Evolutionary conservation across 2,329 filamentous ascomycete species (phyloP), one percentile per base, ranked within the genome.

Genomic region (Gliomastix tumulicola): DNA sequence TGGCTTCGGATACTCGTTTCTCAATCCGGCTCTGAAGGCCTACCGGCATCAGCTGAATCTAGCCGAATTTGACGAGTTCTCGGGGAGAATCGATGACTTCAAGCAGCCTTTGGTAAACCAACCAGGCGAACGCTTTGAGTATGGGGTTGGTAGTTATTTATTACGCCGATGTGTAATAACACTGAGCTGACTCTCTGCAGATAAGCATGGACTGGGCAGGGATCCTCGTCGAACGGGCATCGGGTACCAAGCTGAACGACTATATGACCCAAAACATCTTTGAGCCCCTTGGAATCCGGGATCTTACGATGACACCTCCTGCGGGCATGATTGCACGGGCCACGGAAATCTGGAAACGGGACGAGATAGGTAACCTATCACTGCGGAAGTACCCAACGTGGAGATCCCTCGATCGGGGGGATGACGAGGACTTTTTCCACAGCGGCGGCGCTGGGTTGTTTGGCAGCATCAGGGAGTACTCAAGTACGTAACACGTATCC

Each of bases 361-460:
- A 11, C 10, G 15, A 21, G 13, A 16, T 17, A 10, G 34, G 34
- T 5, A 17, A n/a, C 7, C 17, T 36, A 12, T 18, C n/a, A 11
- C 20, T 12, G 13, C 34, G 34, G 9, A 6, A 3, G 6, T 22
- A 32, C 15, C 36, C 30, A n/a, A 19, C 34, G 13, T 3, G 64
- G 66, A 3, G 49, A 80, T 1, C 74, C 68, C 0, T 61, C 62
- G 44, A 71, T 79, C 69, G 62, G 5, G 56, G 63, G 7, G 60
- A 72, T 23, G 55, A 59, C 37, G 53, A 56, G 5, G 31, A 41
- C 3, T 40, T 68, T 20, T 68, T 78, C 51, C 65, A 79, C 45
- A 68, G 65, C 27, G 78, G 71, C 9, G 78, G 77, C n/a, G 75
- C 65, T 4, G 77, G 77, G 3, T 57, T 69, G 19, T 82, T 69